These are phyloP conservation scores for Fusarium devonianum DNA, from an alignment of 2,329 filamentous ascomycete species.

Conservation along the genomic window DNA sequence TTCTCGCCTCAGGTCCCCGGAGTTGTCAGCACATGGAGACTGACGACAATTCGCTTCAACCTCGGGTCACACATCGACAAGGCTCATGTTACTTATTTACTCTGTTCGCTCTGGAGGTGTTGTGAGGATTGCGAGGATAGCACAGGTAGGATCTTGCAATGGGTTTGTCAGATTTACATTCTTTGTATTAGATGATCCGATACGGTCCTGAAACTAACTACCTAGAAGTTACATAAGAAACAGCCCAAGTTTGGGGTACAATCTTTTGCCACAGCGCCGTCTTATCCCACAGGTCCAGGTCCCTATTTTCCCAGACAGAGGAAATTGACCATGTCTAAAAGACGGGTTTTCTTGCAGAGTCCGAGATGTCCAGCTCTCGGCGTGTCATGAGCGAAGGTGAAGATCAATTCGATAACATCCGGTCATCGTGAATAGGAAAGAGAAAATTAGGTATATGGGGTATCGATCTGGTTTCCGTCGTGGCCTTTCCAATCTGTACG, in stretches of 20 bases:
- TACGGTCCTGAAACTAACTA: background rate
- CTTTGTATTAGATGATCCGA: slow-evolving; percentile 5
- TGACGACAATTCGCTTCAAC: slow-evolving; percentile 18
- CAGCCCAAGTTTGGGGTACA: background rate
- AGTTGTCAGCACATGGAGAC: background rate
- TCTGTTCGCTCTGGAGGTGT: no score
- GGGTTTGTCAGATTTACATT: background rate
- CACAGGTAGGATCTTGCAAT: no score
- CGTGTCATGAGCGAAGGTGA: background rate
- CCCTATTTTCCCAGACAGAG: slow-evolving; percentile 9
- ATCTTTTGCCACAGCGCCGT: slow-evolving; percentile 11
- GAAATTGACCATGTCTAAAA: slow-evolving; percentile 11
- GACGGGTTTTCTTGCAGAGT: slow-evolving; percentile 16
- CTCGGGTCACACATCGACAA: no score
- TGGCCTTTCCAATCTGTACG: slow-evolving; percentile 9
- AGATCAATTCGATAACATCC: slow-evolving; percentile 11
- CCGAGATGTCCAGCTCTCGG: slow-evolving; percentile 33
- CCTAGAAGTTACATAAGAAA: slow-evolving; percentile 1
- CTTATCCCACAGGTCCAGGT: slow-evolving; percentile 8
- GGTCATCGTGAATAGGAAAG: slow-evolving; percentile 20
- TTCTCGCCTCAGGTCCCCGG: slow-evolving; percentile 13
- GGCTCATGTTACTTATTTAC: no score
- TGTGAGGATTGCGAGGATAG: no score
- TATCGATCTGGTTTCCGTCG: slow-evolving; percentile 26
- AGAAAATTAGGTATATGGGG: slow-evolving; percentile 23